Evolutionary conservation across 2,329 filamentous ascomycete genomes (phyloP), one percentile per base, ranked within the genome.

Genomic region (Domatiomyces globalis): DNA sequence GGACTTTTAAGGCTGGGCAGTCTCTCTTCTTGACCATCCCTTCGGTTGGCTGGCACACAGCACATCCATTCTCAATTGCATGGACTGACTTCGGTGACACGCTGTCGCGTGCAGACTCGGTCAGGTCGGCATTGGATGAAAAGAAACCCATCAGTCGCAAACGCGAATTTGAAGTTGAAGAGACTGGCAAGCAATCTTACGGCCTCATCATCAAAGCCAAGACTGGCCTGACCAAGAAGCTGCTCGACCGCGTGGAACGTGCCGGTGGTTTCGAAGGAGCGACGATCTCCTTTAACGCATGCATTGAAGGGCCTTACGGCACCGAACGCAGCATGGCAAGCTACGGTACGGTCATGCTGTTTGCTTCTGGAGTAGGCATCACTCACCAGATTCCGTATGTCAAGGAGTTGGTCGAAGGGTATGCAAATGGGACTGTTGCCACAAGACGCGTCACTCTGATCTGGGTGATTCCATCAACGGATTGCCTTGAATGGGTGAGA

Each of bases 381-480:
- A 95, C 90, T 1, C 90, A 96, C 66, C 88, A 94, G 65, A 79
- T 96, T 27, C 86, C 88, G 33, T 94, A 94, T 66, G 77, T 95
- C 7, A 83, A 81, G 51, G 83, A 92, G 49, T 73, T 90, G 4
- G 76, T 90, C 53, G 71, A 80, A 50, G 84, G 84, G 3, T 84
- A 78, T 66, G 79, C 80, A 50, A 72, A 79, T 0, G 79, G 80
- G 53, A 88, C 81, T 1, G 81, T 88, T 39, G 88, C 90, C 4
- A 87, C 87, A 2, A 83, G 88, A 49, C 81, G 83, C 43, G 71
- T 96, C 46, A 86, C 84, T 1, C 79, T 96, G 6, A 80, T 95
- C 54, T 96, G 92, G 92, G 83, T 95, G 63, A 85, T 96, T 57
- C 87, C 92, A 55, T 87, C 88, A 51, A 84, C 85, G 39, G 84